Evolutionary conservation across 345 rosid species (phyloP).

Genomic region (Diplotaxis tenuifolia): DNA sequence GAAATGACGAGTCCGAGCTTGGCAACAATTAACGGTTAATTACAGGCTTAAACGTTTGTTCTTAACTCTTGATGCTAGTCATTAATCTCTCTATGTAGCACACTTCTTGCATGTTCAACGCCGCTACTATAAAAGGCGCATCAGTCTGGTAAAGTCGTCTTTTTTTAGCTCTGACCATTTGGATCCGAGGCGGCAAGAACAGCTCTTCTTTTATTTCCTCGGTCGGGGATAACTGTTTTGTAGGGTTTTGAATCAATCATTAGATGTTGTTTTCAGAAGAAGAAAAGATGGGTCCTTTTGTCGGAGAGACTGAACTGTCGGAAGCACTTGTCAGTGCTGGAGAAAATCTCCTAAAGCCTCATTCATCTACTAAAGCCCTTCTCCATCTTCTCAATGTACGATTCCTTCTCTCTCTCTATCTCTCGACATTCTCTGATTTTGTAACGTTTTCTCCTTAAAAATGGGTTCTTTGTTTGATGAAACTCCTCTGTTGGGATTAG

Average conservation of each 20-base stretch:
- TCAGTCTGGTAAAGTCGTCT: slow-evolving; percentile 12
- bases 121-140: slow-evolving; percentile 18
- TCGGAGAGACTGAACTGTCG: slow-evolving; percentile 37
- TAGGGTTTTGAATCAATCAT: no score
- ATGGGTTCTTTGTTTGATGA: no score
- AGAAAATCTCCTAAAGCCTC: slow-evolving; percentile 48
- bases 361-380: slow-evolving; percentile 47
- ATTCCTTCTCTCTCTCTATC: no score
- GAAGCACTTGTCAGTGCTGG: slow-evolving; percentile 59
- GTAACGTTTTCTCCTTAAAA: no score
- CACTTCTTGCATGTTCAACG: slow-evolving; percentile 30
- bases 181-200: slow-evolving; percentile 12
- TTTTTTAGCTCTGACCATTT: background rate
- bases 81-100: background rate
- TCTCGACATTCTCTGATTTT: no score
- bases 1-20: background rate
- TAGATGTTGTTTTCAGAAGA: background rate
- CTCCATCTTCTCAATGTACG: slow-evolving; percentile 61
- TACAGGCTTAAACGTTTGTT: background rate
- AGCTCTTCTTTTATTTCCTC: background rate
- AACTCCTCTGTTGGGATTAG: no score
- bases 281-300: slow-evolving; percentile 47
- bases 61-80: background rate
- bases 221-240: background rate
- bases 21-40: background rate